Conservation (phyloP, 257 asterid species). For the Knoxia roxburghii region DNA sequence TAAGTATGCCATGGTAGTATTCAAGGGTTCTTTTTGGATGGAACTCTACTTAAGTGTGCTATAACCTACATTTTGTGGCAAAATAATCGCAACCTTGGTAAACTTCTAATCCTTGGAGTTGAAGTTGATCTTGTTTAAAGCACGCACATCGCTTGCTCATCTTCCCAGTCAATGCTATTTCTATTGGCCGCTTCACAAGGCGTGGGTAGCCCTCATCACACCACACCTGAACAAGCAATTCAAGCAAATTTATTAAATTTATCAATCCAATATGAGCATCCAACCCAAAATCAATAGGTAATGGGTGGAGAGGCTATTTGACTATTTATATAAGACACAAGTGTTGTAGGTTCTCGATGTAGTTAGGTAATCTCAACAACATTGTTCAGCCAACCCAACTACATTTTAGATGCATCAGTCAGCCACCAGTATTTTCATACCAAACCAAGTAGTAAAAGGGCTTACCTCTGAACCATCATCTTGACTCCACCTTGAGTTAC, state of each 20-base stretch:
- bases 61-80: constrained; percentile 47
- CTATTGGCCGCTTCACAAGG: constrained; percentile 73
- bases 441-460: not conserved
- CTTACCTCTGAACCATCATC: constrained; percentile 91
- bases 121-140: constrained; percentile 65
- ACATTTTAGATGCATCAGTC: no score
- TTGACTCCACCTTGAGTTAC: constrained; percentile 91
- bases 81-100: constrained; percentile 65
- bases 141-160: constrained; percentile 89
- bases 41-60: no score
- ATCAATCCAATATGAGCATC: no score
- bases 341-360: no score
- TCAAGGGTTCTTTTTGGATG: no score
- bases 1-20: no score
- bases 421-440: not conserved
- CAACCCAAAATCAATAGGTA: no score
- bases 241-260: not conserved
- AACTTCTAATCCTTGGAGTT: constrained; percentile 57
- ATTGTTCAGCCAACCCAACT: no score
- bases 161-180: constrained; percentile 84
- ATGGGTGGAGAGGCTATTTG: no score
- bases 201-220: constrained; percentile 94
- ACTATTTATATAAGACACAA: no score
- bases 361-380: no score
- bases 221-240: constrained; percentile 60